Base-by-base conservation (phyloP, 768 basidiomycete species). In the Termitomyces sp. region DNA sequence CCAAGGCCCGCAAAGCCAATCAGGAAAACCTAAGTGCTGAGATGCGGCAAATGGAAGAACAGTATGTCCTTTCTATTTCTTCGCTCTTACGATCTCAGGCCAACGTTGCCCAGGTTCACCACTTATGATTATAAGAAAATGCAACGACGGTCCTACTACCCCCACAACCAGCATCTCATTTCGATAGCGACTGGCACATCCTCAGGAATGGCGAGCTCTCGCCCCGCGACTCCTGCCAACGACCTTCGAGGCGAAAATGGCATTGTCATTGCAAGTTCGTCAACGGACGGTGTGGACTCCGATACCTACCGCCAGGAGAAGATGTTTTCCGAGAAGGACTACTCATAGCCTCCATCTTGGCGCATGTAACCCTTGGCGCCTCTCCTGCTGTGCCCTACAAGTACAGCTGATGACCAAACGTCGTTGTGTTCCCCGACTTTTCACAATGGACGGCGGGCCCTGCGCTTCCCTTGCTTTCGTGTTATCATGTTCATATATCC, bases 11-110 rank as follows among this genome's bases (percentile, higher is more conserved):
- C 49, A 98, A 96, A 68, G 87, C 85, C 9, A 90, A 89, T 55
- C 90, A 94, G 61, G 95, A 97, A 62, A 86, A 84, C 55, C 71
- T 99, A 50, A 92, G 88, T 58, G 81, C 83, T 0, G 97, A 99
- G 70, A 94, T 95, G 91, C 77, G 90, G 57, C 87, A 93, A 73
- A 97, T 98, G 94, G 97, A 99, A 71, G 94, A 98, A 68, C 94
- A 96, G 94, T 98, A 64, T 57, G 81, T 73, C 26, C 50, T 46
- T 60, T 59, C 26, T 50, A 19, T 60, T 59, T 34, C 54, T 53
- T 45, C 30, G 54, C 40, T 21, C 10, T 57, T 59, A 21, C 43
- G 54, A 49, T 45, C 30, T 8, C 59, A 45, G 11, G 44, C 49
- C 21, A 47, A 47, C 17, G 9, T 26, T 19, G 34, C 19, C 15